A percentile compares a stretch with the other conserved stretches of the same genome.
Conservation (phyloP, 352 stramenopile genomes). For the Globisporangium spinosum region DNA sequence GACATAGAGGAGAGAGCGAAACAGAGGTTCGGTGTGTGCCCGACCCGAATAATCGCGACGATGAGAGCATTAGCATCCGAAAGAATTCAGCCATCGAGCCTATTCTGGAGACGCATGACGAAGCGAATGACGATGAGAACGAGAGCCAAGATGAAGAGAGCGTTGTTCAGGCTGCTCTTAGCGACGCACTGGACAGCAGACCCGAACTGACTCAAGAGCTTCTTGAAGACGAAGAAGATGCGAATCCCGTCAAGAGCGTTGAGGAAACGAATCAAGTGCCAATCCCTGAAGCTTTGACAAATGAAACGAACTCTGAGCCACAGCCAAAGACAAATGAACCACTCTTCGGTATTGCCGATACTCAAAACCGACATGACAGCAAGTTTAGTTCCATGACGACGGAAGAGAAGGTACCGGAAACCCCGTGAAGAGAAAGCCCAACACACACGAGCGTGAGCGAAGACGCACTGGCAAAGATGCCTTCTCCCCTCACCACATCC, state of each 20-base stretch:
- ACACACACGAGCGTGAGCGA: background rate
- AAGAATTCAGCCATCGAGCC: background rate
- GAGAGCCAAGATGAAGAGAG: constrained; percentile 5
- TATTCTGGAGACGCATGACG: constrained; percentile 11
- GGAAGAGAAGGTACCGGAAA: background rate
- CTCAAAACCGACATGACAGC: background rate
- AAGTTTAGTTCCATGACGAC: background rate
- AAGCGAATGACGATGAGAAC: background rate
- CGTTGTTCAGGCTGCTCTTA: background rate
- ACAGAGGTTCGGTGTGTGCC: background rate
- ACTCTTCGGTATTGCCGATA: background rate
- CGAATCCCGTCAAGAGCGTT: background rate
- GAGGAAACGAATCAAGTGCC: background rate
- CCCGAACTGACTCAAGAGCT: background rate
- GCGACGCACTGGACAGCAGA: background rate
- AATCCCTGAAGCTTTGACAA: background rate
- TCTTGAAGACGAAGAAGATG: background rate
- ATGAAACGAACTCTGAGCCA: background rate
- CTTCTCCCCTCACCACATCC: background rate
- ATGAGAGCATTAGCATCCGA: background rate
- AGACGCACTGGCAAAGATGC: background rate
- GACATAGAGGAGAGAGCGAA: background rate
- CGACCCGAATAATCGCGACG: background rate
- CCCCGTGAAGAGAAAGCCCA: background rate
- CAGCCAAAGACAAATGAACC: background rate